These are phyloP conservation scores for Corymbia calophylla DNA, from an alignment of 441 rosid genomes.

Conservation along the genomic window DNA sequence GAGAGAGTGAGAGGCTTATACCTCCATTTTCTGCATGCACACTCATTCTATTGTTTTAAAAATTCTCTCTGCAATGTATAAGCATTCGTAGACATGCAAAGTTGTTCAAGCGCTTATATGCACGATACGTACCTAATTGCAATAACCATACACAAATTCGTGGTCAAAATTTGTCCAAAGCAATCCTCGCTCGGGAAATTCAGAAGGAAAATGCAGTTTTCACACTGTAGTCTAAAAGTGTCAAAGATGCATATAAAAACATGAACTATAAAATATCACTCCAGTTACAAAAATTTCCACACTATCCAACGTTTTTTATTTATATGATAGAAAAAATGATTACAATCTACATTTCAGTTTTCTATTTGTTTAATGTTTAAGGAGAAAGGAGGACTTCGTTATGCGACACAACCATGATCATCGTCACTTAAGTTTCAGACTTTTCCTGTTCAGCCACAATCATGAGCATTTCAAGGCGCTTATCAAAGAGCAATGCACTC, in stretches of 20 bases:
- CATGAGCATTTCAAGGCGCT: slow-evolving; percentile 86
- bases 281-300: background rate
- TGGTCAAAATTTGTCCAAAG: background rate
- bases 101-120: background rate
- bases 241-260: background rate
- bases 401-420: slow-evolving; percentile 14
- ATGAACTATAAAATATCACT: background rate
- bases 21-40: background rate
- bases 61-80: background rate
- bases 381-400: background rate
- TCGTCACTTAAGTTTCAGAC: slow-evolving; percentile 16
- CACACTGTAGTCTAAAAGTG: background rate
- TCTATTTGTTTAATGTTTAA: background rate
- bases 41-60: background rate
- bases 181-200: background rate
- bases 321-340: background rate
- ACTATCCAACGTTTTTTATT: background rate
- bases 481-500: slow-evolving; percentile 83
- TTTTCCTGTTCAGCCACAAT: slow-evolving; percentile 68
- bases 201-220: background rate
- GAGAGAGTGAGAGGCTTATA: background rate
- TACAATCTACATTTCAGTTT: background rate
- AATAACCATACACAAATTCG: background rate
- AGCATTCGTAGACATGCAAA: background rate
- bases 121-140: background rate